phyloP scores from a whole-genome alignment of 768 basidiomycete genomes.

The Phaffia tasmanica region DNA sequence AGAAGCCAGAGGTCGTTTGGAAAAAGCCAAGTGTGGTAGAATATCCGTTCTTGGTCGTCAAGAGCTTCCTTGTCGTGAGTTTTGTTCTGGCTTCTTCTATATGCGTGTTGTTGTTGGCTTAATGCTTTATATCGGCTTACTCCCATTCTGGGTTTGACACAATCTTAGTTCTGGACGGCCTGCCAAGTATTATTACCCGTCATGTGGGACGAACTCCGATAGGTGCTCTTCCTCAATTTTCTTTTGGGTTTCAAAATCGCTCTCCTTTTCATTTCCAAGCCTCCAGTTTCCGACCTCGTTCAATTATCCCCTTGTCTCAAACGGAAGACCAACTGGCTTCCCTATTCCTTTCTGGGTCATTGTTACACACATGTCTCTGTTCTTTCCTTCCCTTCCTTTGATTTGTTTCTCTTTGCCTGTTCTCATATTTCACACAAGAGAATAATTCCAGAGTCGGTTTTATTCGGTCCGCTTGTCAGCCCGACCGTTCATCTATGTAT shows the following conservation, averaged over 20 bases:
- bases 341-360: not conserved
- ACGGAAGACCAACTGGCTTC: not conserved
- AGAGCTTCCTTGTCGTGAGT: constrained; percentile 61
- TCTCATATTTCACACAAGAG: not conserved
- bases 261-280: not conserved
- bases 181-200: constrained; percentile 79
- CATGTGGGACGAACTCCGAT: constrained; percentile 65
- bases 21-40: constrained; percentile 46
- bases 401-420: not conserved
- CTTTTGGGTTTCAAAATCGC: not conserved
- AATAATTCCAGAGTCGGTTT: not conserved
- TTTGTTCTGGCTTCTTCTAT: not conserved
- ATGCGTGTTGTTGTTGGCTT: not conserved
- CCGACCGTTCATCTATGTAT: not conserved
- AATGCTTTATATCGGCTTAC: constrained; percentile 16
- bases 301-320: not conserved
- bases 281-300: not conserved
- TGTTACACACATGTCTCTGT: not conserved
- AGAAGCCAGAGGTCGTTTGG: constrained; percentile 11
- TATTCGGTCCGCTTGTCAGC: not conserved
- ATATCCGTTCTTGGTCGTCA: constrained; percentile 57
- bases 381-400: not conserved
- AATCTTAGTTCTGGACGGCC: constrained; percentile 72
- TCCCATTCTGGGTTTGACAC: constrained; percentile 14
- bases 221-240: not conserved